phyloP scores from a whole-genome alignment of 805 yeast species.

The Starmerella roubikii region DNA sequence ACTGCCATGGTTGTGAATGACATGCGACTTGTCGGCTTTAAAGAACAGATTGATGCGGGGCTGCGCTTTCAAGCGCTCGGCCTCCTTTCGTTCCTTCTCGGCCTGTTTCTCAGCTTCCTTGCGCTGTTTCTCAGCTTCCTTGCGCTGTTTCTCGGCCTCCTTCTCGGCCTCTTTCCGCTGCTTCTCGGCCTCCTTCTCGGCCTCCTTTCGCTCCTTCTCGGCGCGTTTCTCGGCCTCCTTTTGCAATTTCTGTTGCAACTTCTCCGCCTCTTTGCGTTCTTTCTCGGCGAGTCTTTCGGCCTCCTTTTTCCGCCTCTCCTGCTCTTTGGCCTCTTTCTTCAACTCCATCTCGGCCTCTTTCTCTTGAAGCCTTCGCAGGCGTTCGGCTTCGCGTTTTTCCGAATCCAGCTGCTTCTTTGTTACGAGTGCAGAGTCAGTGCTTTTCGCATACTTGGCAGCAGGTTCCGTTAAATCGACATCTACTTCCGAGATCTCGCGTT shows the following conservation, averaged over 20 bases:
- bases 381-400: background rate
- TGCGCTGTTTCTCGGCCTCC: conserved; percentile 15
- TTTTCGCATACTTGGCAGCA: background rate
- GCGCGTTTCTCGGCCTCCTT: conserved; percentile 17
- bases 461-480: background rate
- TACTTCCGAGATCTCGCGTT: background rate
- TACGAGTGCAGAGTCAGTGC: too few relatives aligned
- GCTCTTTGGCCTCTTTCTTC: conserved; percentile 5
- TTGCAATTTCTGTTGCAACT: conserved; percentile 12
- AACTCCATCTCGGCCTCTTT: conserved; percentile 4
- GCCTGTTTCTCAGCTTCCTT: conserved; percentile 18
- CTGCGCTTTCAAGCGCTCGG: conserved; percentile 17
- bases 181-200: conserved; percentile 17
- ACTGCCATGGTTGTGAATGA: background rate
- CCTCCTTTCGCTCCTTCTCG: conserved; percentile 21
- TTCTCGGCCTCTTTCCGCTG: conserved; percentile 16
- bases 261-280: conserved; percentile 16
- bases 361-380: too few relatives aligned
- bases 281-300: conserved; percentile 17
- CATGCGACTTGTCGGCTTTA: background rate
- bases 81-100: conserved; percentile 17
- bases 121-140: conserved; percentile 13
- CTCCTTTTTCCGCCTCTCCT: background rate
- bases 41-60: conserved; percentile 19
- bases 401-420: too few relatives aligned